Conservation (phyloP, 2,329 filamentous ascomycete genomes). For the Scolecobasidium constrictum region DNA sequence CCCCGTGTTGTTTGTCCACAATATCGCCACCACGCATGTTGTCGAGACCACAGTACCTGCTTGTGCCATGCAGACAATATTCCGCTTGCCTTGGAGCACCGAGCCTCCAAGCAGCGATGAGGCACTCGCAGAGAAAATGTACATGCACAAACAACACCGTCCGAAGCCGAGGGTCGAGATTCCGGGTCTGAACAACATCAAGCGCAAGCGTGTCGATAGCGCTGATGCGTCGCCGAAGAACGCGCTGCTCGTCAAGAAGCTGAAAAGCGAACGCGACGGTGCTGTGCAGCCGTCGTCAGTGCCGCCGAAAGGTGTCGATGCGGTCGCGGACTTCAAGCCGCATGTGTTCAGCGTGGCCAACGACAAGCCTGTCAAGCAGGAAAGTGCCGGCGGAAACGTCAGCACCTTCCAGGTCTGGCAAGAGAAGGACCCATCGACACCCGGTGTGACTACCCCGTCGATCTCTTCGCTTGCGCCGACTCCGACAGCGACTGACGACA, state of each 20-base stretch:
- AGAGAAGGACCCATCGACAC: background rate
- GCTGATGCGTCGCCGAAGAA: conserved; percentile 23
- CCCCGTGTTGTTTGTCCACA: conserved; percentile 4
- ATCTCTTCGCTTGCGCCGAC: background rate
- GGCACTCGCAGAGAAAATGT: conserved; percentile 27
- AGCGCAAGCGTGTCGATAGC: conserved; percentile 47
- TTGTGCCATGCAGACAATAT: conserved; percentile 38
- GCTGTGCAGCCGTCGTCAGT: background rate
- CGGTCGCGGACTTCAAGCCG: background rate
- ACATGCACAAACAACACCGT: conserved; percentile 23
- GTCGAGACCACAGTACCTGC: conserved; percentile 14
- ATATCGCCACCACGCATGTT: conserved; percentile 8
- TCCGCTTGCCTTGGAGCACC: conserved; percentile 38
- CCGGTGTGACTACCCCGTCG: background rate
- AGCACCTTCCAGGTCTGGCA: no score
- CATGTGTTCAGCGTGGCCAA: background rate
- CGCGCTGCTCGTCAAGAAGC: conserved; percentile 21
- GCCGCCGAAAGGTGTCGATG: conserved; percentile 3
- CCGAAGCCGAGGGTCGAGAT: conserved; percentile 34
- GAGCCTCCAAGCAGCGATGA: conserved; percentile 22
- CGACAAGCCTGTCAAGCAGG: no score
- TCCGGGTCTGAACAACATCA: conserved; percentile 28
- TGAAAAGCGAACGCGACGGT: conserved; percentile 16
- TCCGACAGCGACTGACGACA: background rate
- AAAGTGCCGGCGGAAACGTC: no score